Evolutionary conservation across 2,329 filamentous ascomycete species (phyloP), one percentile per base, ranked within the genome.

Genomic region (Trichoderma polysporum): DNA sequence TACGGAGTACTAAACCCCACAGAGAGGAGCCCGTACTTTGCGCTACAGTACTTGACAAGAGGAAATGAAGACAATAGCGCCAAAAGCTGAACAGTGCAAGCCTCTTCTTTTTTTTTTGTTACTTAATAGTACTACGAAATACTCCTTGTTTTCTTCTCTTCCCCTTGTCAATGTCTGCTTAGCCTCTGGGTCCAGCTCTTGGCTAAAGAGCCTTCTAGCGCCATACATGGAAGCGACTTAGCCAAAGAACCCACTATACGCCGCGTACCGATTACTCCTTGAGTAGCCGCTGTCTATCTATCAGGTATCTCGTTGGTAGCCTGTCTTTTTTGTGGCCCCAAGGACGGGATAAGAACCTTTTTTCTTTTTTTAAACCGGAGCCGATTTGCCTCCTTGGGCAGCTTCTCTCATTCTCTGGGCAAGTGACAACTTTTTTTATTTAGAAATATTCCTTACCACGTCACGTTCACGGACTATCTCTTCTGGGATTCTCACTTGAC

Each of bases 261-360:
- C 61, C 61, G 61, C 35, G 59, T 53, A 39, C 50, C 61, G 59
- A 53, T n/a, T 39, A 19, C 59, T 63, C 59, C 59, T 63, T 54
- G 49, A 63, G 59, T 63, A 63, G 59, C 59, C 59, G 59, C 59
- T 54, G 59, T 63, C 59, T 29, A 53, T 45, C 27, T 35, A 33
- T 45, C 59, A 53, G 33, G 35, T 53, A 53, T 35, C 7, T 31
- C n/a, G 22, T 31, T 60, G 45, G 29, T 19, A 31, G 33, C 19
- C 49, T 22, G 22, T 33, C 12, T 33, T 61, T 52, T 19, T 29
- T 47, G 35, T 45, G 50, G 50, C 50, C 61, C 15, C 4, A 17
- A 53, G 39, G 39, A 49, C 61, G 61, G 61, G 61, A 64, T 64
- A 64, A 64, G 61, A 41, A 64, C 61, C 61, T 64, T 64, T 56